Conservation (phyloP, 176 grass and related monocot species). For the Otatea glauca region DNA sequence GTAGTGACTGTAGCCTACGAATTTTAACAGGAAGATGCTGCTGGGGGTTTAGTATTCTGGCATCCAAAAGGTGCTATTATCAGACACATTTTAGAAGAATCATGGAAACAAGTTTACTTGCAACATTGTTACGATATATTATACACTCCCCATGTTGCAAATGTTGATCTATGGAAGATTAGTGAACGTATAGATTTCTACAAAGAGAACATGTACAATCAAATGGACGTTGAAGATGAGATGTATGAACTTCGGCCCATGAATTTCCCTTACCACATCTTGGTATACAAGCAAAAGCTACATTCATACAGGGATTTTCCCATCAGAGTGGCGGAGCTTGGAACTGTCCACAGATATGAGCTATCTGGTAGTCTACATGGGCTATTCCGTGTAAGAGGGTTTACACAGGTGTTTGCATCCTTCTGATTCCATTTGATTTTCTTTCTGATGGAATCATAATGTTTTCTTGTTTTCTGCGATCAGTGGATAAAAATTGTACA, state of each 20-base stretch:
- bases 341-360: conserved; percentile 96
- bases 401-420: conserved; percentile 74
- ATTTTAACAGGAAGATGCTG: conserved; percentile 86
- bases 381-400: conserved; percentile 94
- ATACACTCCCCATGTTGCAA: conserved; percentile 94
- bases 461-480: not conserved
- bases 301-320: conserved; percentile 93
- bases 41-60: conserved; percentile 96
- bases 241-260: conserved; percentile 91
- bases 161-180: conserved; percentile 89
- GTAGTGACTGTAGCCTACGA: conserved; percentile 9
- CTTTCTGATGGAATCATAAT: not conserved
- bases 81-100: conserved; percentile 87
- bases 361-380: conserved; percentile 82
- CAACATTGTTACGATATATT: conserved; percentile 80
- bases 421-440: conserved; percentile 29
- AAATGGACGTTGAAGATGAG: conserved; percentile 93
- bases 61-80: conserved; percentile 89
- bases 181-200: conserved; percentile 96
- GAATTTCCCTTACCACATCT: conserved; percentile 96
- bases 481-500: not conserved
- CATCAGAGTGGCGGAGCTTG: conserved; percentile 89
- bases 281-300: conserved; percentile 92
- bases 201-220: conserved; percentile 92
- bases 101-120: conserved; percentile 89